Conservation (phyloP, 1,284 basidiomycete species). For the Pseudozyma thailandica region DNA sequence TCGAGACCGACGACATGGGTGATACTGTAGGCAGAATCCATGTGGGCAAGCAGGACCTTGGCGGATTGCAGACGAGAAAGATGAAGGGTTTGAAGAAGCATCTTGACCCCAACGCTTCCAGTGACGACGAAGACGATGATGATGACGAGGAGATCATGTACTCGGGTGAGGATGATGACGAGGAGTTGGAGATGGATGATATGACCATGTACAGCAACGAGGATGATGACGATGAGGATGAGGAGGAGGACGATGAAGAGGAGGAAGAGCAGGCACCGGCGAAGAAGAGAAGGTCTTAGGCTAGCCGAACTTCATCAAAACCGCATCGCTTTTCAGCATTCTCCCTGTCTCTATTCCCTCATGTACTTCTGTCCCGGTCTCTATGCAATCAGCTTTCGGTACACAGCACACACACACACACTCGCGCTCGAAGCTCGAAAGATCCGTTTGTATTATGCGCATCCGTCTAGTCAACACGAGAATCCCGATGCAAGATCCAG, state of each 20-base stretch:
- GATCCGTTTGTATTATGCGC: too few relatives aligned
- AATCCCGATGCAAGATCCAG: background rate
- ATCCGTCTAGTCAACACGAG: background rate
- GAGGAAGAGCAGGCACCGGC: constrained; percentile 40
- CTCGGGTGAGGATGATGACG: constrained; percentile 28
- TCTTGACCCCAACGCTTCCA: constrained; percentile 46
- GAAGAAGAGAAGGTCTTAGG: constrained; percentile 31
- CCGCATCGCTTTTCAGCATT: background rate
- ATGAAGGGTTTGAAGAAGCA: constrained; percentile 84
- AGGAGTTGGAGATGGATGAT: constrained; percentile 49
- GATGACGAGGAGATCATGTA: constrained; percentile 32
- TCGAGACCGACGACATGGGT: constrained; percentile 98
- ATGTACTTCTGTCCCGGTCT: background rate
- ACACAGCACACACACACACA: too few relatives aligned
- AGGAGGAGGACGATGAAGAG: constrained; percentile 28
- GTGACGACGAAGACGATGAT: constrained; percentile 47
- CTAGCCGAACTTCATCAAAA: background rate
- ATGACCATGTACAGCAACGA: constrained; percentile 41
- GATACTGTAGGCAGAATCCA: constrained; percentile 91
- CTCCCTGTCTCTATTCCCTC: background rate
- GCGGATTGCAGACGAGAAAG: constrained; percentile 85
- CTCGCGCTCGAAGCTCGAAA: too few relatives aligned
- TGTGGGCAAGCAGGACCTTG: constrained; percentile 87
- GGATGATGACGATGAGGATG: constrained; percentile 33
- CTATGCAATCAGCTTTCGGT: background rate